Evolutionary conservation across 2,329 filamentous ascomycete species (phyloP).

Genomic region (Uncinocarpus reesii): DNA sequence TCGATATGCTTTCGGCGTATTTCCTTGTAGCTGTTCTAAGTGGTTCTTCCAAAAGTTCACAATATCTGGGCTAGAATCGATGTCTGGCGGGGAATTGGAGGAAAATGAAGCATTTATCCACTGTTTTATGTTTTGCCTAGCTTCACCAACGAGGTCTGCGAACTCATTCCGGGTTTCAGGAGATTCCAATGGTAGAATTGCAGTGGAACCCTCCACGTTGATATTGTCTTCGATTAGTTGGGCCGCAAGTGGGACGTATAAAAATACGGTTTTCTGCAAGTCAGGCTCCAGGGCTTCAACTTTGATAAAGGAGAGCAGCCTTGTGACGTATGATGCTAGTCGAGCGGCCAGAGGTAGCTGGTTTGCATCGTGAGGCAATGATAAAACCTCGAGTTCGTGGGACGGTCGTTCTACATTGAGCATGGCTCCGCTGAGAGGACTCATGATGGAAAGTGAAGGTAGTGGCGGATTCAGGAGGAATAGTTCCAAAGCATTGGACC

Average conservation of each 20-base stretch:
- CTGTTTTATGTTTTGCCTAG: slow-evolving; percentile 38
- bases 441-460: slow-evolving; percentile 62
- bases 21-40: slow-evolving; percentile 25
- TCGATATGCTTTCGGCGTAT: slow-evolving; percentile 29
- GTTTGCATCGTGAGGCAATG: slow-evolving; percentile 50
- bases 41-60: slow-evolving; percentile 28
- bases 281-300: slow-evolving; percentile 26
- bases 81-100: not conserved
- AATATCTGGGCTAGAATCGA: slow-evolving; percentile 9
- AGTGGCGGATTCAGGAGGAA: slow-evolving; percentile 38
- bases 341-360: slow-evolving; percentile 64
- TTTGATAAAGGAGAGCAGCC: slow-evolving; percentile 43
- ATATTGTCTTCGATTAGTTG: slow-evolving; percentile 52
- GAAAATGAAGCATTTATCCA: slow-evolving; percentile 28
- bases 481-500: slow-evolving; percentile 52
- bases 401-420: slow-evolving; percentile 46
- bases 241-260: slow-evolving; percentile 44
- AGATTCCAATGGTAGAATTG: slow-evolving; percentile 41
- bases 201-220: slow-evolving; percentile 46
- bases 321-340: slow-evolving; percentile 60
- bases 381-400: slow-evolving; percentile 22
- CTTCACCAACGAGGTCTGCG: slow-evolving; percentile 43
- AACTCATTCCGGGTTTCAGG: slow-evolving; percentile 44
- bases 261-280: slow-evolving; percentile 35
- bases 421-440: slow-evolving; percentile 58